These are phyloP conservation scores for Septoria linicola DNA, from an alignment of 2,329 filamentous ascomycete species.

Conservation along the genomic window DNA sequence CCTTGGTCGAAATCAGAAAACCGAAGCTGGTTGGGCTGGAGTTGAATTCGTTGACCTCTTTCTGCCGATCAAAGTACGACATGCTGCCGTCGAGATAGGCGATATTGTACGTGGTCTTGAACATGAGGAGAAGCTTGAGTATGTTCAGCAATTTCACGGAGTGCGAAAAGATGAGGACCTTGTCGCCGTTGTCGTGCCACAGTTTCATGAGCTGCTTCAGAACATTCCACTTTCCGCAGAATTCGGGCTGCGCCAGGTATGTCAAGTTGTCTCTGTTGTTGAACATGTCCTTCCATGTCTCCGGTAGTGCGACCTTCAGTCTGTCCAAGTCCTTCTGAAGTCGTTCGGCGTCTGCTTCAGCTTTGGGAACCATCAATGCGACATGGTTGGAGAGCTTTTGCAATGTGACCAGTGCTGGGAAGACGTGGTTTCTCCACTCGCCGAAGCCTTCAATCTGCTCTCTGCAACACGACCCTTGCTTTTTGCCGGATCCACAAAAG, in stretches of 20 bases:
- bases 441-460: constrained; percentile 59
- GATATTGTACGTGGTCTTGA: constrained; percentile 80
- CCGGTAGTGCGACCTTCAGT: constrained; percentile 71
- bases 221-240: constrained; percentile 96
- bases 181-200: constrained; percentile 88
- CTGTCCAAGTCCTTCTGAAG: constrained; percentile 74
- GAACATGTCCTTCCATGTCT: constrained; percentile 72
- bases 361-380: constrained; percentile 75
- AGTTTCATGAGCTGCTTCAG: constrained; percentile 81
- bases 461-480: constrained; percentile 79
- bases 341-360: constrained; percentile 65
- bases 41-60: constrained; percentile 87
- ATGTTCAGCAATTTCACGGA: constrained; percentile 83
- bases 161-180: constrained; percentile 93
- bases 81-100: constrained; percentile 87
- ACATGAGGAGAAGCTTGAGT: constrained; percentile 78
- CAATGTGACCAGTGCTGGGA: constrained; percentile 76
- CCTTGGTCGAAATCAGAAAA: constrained; percentile 91
- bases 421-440: constrained; percentile 74
- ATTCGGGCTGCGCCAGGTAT: constrained; percentile 80
- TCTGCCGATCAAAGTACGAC: constrained; percentile 75
- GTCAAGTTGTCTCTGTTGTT: constrained; percentile 73
- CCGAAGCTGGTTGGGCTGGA: constrained; percentile 83
- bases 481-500: constrained; percentile 65
- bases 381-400: constrained; percentile 92